Base-by-base conservation (phyloP, 192 early-diverging fungal species). In the Rhizophlyctis rosea region DNA sequence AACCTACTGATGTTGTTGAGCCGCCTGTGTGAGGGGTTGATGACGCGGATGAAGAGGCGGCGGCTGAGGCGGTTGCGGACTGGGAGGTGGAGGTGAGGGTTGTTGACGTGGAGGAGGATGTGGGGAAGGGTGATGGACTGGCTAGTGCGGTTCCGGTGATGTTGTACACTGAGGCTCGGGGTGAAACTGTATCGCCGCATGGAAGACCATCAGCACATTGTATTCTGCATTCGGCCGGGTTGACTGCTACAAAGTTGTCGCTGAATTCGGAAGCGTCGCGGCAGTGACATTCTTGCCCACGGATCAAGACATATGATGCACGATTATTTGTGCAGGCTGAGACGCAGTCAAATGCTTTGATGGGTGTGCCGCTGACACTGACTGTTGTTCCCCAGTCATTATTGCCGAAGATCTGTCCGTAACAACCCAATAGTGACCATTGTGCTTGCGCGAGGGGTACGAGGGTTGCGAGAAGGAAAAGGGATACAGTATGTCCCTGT, bases 81-180 rank as follows among this genome's bases (percentile, higher is more conserved):
- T n/a, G n/a, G n/a, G n/a, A n/a, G n/a, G n/a, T n/a, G n/a, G n/a
- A n/a, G n/a, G n/a, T n/a, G n/a, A n/a, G n/a, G n/a, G n/a, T n/a
- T n/a, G n/a, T n/a, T n/a, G n/a, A n/a, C n/a, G n/a, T n/a, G n/a
- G n/a, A n/a, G n/a, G n/a, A n/a, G n/a, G n/a, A n/a, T n/a, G n/a
- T n/a, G n/a, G n/a, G n/a, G n/a, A n/a, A n/a, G n/a, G n/a, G n/a
- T n/a, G n/a, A n/a, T n/a, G n/a, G n/a, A n/a, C 53, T 29, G 23
- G 24, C 53, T 3, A 28, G 28, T 25, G 24, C 53, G 18, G 23
- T 24, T 21, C 53, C 53, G 30, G 53, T 54, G 28, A n/a, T n/a
- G n/a, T 54, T 54, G 28, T 54, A 54, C 28, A 28, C 53, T 18
- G 53, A 54, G 28, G 23, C 23, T 54, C 53, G 53, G 21, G 18